phyloP scores from a whole-genome alignment of 2,329 filamentous ascomycete species.

The Aspergillus tubingensis region DNA sequence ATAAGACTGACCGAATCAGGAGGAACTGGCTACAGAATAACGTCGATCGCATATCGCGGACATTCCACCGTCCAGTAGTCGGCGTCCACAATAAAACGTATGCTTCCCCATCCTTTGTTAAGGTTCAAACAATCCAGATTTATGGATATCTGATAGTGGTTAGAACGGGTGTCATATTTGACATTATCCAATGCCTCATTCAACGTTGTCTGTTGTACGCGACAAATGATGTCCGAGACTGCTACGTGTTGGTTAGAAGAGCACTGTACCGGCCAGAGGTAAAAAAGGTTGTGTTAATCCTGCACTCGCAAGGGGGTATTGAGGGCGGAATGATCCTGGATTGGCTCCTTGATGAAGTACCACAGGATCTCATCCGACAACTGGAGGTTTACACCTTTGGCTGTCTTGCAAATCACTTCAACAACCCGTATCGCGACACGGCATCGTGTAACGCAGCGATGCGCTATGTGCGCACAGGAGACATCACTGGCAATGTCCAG shows the following conservation, averaged over 20 bases:
- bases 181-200: conserved; percentile 74
- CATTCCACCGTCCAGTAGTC: conserved; percentile 69
- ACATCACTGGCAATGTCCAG: background rate
- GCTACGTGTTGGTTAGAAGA: conserved; percentile 64
- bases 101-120: conserved; percentile 1
- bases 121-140: background rate
- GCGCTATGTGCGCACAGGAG: conserved; percentile 30
- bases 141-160: background rate
- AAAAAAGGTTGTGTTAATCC: conserved; percentile 70
- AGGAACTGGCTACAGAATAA: conserved; percentile 70
- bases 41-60: conserved; percentile 69
- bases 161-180: conserved; percentile 67
- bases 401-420: conserved; percentile 78
- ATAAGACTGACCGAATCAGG: conserved; percentile 21
- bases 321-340: conserved; percentile 73
- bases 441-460: background rate
- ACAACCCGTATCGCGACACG: conserved; percentile 65
- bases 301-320: conserved; percentile 78
- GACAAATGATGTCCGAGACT: conserved; percentile 62
- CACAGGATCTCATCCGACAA: conserved; percentile 65
- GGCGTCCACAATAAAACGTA: conserved; percentile 76
- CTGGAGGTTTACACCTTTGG: conserved; percentile 78
- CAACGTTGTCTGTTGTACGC: conserved; percentile 74
- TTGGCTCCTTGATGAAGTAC: conserved; percentile 72
- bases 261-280: conserved; percentile 63